A percentile compares a stretch with the other conserved stretches of the same genome.
phyloP scores from a whole-genome alignment of 345 rosid species.

The Arabidopsis suecica region DNA sequence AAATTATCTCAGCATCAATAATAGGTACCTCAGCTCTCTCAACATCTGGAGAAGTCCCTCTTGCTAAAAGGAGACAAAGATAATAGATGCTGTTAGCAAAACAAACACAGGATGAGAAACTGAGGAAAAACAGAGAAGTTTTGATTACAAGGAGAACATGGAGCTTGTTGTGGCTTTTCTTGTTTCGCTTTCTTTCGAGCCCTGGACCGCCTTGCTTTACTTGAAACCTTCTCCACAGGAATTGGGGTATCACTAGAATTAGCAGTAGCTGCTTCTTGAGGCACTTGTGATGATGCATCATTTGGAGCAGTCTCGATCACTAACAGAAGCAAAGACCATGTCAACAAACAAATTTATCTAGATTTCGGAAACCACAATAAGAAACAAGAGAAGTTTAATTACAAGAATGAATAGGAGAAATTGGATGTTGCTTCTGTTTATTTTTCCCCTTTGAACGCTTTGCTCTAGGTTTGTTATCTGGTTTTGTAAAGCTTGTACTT shows the following conservation, averaged over 20 bases:
- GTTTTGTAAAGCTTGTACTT: not conserved
- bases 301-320: not conserved
- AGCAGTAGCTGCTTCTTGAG: not conserved
- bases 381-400: not conserved
- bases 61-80: slow-evolving; percentile 12
- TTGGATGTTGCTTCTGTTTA: not conserved
- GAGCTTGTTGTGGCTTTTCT: not conserved
- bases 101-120: not conserved
- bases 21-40: not conserved
- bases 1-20: not conserved
- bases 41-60: not conserved
- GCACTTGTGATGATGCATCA: slow-evolving; percentile 2
- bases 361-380: not conserved
- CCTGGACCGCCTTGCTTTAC: not conserved
- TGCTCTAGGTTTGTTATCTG: not conserved
- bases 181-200: not conserved
- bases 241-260: not conserved
- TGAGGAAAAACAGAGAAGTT: not conserved
- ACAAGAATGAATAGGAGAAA: not conserved
- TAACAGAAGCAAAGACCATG: not conserved
- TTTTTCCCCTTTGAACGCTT: not conserved
- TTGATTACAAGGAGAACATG: slow-evolving; percentile 4
- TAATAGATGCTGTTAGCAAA: not conserved
- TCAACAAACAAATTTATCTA: not conserved
- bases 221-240: not conserved